Conservation (phyloP, 1,284 basidiomycete species). For the Gastroboletus turbinatus region DNA sequence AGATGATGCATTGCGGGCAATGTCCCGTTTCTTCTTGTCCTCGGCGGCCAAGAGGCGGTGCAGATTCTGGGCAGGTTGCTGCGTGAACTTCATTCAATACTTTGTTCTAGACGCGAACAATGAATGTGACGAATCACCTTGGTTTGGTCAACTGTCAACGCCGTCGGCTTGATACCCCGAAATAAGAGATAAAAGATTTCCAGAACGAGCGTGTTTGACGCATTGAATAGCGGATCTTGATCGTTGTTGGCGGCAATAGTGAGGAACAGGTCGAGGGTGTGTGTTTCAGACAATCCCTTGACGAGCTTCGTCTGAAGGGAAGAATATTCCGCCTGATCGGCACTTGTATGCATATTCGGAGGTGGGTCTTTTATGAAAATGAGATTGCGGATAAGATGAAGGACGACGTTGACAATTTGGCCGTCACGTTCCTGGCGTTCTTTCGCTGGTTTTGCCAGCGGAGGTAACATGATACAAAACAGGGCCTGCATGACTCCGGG, state of each 20-base stretch:
- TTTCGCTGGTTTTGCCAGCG: constrained; percentile 58
- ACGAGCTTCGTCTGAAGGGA: constrained; percentile 79
- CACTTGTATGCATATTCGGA: constrained; percentile 62
- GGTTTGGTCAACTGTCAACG: constrained; percentile 64
- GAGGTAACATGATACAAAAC: constrained; percentile 69
- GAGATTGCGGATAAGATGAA: constrained; percentile 88
- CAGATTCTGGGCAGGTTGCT: constrained; percentile 70
- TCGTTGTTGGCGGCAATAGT: constrained; percentile 78
- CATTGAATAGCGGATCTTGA: constrained; percentile 72
- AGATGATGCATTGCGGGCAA: constrained; percentile 64
- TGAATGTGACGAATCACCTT: constrained; percentile 47
- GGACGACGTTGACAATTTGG: constrained; percentile 84
- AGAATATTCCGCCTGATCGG: constrained; percentile 75
- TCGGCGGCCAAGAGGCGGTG: constrained; percentile 74
- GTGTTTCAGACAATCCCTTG: constrained; percentile 67
- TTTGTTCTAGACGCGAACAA: constrained; percentile 1
- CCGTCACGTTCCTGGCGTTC: constrained; percentile 78
- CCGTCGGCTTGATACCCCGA: constrained; percentile 67
- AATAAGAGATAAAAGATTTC: constrained; percentile 90
- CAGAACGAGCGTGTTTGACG: constrained; percentile 84
- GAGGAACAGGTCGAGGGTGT: constrained; percentile 76
- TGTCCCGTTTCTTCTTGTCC: constrained; percentile 56
- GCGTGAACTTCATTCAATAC: constrained; percentile 15
- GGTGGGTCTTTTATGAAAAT: constrained; percentile 85
- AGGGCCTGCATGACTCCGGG: constrained; percentile 68